Conservation (phyloP, 2,329 filamentous ascomycete genomes). For the Sarocladiaceae sp. region DNA sequence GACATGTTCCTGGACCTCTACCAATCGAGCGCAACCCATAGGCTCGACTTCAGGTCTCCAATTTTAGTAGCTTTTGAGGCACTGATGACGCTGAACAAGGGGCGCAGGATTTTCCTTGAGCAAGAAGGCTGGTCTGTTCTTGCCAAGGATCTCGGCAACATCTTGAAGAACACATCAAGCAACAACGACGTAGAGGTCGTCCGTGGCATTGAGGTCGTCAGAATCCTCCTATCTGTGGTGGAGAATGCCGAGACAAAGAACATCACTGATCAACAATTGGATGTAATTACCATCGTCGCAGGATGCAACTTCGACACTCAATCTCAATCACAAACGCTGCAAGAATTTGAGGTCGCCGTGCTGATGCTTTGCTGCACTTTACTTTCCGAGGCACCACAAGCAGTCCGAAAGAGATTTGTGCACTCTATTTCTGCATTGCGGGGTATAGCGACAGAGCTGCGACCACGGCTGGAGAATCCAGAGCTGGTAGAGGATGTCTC, state of each 20-base stretch:
- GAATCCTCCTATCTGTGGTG: conserved; percentile 48
- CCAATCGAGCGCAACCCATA: conserved; percentile 26
- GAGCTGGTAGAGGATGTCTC: conserved; percentile 38
- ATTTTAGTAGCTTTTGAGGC: conserved; percentile 58
- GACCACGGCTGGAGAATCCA: conserved; percentile 15
- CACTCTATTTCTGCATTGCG: conserved; percentile 47
- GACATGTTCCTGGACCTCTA: conserved; percentile 65
- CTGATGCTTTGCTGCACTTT: conserved; percentile 53
- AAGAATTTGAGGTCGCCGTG: conserved; percentile 50
- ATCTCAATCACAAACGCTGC: conserved; percentile 18
- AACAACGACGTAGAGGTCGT: conserved; percentile 26
- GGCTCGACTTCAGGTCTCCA: conserved; percentile 52
- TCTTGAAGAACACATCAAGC: conserved; percentile 30
- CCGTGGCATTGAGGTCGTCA: conserved; percentile 52
- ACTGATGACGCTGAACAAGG: conserved; percentile 44
- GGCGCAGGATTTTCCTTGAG: conserved; percentile 41
- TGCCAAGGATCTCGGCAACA: conserved; percentile 41
- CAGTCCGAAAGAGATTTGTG: conserved; percentile 44
- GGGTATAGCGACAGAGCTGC: conserved; percentile 41
- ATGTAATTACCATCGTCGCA: conserved; percentile 45
- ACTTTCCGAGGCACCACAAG: conserved; percentile 40
- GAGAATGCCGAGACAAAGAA: conserved; percentile 38
- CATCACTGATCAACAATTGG: conserved; percentile 53
- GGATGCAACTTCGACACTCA: conserved; percentile 39
- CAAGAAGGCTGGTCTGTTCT: conserved; percentile 53